Percentiles rank a stretch among this genome's conserved stretches.
Evolutionary conservation across 305 asterid genomes (phyloP).

Genomic region (Fraxinus velutina): DNA sequence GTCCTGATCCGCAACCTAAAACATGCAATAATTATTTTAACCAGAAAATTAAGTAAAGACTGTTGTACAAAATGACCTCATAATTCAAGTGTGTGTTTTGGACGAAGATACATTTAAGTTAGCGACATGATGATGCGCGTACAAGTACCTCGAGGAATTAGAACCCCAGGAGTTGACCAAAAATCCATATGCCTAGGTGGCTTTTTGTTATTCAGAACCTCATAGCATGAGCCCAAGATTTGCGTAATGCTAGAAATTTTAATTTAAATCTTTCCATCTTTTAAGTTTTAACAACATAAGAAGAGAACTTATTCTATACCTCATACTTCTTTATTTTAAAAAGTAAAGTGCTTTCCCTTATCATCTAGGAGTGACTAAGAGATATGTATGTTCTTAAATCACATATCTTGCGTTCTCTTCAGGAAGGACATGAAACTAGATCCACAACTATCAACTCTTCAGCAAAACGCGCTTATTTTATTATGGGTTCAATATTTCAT

Average conservation of each 20-base stretch:
- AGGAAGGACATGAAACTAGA: neutral
- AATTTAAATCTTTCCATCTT: neutral
- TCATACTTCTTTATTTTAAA: neutral
- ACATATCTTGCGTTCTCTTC: neutral
- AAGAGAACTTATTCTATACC: neutral
- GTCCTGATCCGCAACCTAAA: slow-evolving; percentile 95
- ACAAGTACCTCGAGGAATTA: neutral
- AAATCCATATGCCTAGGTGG: neutral
- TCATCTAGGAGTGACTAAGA: neutral
- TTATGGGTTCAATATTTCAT: neutral
- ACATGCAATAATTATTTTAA: slow-evolving; percentile 4
- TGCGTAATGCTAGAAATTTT: neutral
- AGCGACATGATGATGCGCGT: neutral
- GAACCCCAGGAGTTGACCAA: neutral
- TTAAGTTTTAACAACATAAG: neutral
- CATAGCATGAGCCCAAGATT: neutral
- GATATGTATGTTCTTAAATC: neutral
- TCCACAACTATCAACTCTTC: neutral
- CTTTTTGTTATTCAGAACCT: neutral
- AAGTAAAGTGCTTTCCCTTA: neutral
- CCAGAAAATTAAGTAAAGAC: neutral
- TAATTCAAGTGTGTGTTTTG: neutral
- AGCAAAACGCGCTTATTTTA: neutral
- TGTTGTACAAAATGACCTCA: neutral
- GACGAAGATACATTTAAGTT: neutral